Evolutionary conservation across 371 early-diverging fungal species (phyloP).

Genomic region (Syncephalastrum racemosum): DNA sequence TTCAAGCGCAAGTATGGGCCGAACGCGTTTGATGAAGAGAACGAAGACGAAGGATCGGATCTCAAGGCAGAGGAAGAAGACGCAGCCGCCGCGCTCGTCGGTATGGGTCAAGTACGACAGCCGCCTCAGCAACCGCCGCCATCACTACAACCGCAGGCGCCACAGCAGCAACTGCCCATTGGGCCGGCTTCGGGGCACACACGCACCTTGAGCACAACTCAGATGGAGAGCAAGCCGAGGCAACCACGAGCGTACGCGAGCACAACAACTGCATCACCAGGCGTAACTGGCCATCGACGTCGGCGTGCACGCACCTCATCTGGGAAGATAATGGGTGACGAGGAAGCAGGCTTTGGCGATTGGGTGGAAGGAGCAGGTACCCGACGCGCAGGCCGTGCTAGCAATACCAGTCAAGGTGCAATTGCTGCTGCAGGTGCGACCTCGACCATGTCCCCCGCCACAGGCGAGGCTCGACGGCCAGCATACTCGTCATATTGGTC

Average conservation of each 20-base stretch:
- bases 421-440: background rate
- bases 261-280: conserved; percentile 3
- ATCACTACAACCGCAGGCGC: background rate
- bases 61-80: conserved; percentile 56
- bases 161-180: background rate
- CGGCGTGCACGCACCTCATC: conserved; percentile 17
- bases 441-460: conserved; percentile 1
- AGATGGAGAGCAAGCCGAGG: conserved; percentile 11
- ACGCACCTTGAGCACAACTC: conserved; percentile 10
- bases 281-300: conserved; percentile 9
- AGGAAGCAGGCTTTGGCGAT: conserved; percentile 5
- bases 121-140: conserved; percentile 20
- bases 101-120: conserved; percentile 49
- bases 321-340: conserved; percentile 15
- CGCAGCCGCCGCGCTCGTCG: conserved; percentile 51
- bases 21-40: conserved; percentile 60
- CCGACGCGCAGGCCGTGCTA: background rate
- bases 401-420: background rate
- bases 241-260: too few relatives aligned
- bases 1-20: conserved; percentile 68
- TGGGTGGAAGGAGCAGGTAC: conserved; percentile 32
- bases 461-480: conserved; percentile 35
- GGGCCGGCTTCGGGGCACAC: conserved; percentile 10
- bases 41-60: conserved; percentile 22
- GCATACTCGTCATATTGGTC: conserved; percentile 88